These are phyloP conservation scores for Alternaria sp. DNA, from an alignment of 2,329 filamentous ascomycete genomes.

Conservation along the genomic window DNA sequence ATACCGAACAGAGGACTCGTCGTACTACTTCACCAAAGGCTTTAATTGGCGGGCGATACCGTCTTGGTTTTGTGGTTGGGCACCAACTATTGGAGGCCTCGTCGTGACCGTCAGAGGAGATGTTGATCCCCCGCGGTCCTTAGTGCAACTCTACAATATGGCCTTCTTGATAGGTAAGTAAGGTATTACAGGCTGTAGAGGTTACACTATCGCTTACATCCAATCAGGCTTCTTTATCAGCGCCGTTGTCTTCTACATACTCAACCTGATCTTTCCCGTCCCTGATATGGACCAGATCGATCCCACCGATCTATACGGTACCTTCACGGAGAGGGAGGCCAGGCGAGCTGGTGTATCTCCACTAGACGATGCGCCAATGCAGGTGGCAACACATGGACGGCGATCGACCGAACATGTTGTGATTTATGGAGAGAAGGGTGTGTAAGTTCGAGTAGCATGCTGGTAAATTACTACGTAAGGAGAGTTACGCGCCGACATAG, in stretches of 20 bases:
- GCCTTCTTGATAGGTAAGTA: conserved; percentile 56
- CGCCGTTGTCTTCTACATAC: conserved; percentile 39
- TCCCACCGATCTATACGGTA: conserved; percentile 56
- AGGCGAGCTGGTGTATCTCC: conserved; percentile 52
- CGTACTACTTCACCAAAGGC: conserved; percentile 57
- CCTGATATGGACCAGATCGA: conserved; percentile 56
- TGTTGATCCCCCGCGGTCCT: conserved; percentile 44
- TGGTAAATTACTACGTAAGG: not conserved
- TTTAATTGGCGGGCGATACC: conserved; percentile 56
- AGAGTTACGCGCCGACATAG: not conserved
- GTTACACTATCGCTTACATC: conserved; percentile 3
- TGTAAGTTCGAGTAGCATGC: not conserved
- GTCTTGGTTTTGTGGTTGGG: conserved; percentile 57
- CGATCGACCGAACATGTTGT: not conserved
- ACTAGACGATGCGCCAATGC: conserved; percentile 20
- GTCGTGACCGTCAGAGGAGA: conserved; percentile 49
- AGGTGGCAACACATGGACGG: not conserved
- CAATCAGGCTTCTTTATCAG: conserved; percentile 53
- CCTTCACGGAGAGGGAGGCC: conserved; percentile 57
- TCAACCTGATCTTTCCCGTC: conserved; percentile 55
- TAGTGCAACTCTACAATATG: conserved; percentile 60
- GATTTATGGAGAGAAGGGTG: not conserved
- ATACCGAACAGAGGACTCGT: conserved; percentile 47
- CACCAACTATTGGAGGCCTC: conserved; percentile 55
- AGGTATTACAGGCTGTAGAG: not conserved